A percentile compares a stretch with the other conserved stretches of the same genome.
Conservation (phyloP, 371 early-diverging fungal genomes). For the Mucor ambiguus region DNA sequence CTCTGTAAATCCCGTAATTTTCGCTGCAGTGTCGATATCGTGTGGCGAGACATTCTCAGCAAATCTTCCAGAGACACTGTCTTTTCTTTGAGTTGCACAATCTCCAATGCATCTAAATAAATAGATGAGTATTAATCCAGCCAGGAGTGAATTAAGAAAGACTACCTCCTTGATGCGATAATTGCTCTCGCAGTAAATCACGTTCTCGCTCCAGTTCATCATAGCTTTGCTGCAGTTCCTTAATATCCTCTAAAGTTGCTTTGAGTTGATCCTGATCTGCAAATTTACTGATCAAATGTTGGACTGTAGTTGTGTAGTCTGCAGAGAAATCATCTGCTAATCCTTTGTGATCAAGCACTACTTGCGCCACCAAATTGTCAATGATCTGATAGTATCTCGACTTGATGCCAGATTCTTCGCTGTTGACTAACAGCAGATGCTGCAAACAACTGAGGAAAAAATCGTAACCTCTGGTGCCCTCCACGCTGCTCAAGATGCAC, state of each 20-base stretch:
- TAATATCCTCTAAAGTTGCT: constrained; percentile 67
- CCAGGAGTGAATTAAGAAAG: background rate
- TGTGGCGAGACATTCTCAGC: constrained; percentile 78
- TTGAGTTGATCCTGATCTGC: constrained; percentile 77
- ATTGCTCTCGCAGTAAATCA: constrained; percentile 53
- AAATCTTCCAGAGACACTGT: constrained; percentile 79
- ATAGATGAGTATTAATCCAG: background rate
- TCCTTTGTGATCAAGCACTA: constrained; percentile 81
- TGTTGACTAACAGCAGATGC: constrained; percentile 70
- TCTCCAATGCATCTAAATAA: constrained; percentile 28
- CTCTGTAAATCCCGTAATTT: constrained; percentile 69
- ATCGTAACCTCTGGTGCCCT: constrained; percentile 76
- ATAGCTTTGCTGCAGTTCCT: constrained; percentile 47
- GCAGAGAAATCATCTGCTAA: constrained; percentile 67
- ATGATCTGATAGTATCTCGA: constrained; percentile 81
- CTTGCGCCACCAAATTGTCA: constrained; percentile 78
- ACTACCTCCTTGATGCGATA: constrained; percentile 39
- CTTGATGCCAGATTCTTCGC: constrained; percentile 62
- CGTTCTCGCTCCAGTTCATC: constrained; percentile 41
- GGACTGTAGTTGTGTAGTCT: constrained; percentile 70
- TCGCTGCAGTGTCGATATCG: constrained; percentile 75
- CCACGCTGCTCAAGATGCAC: constrained; percentile 70
- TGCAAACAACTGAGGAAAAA: constrained; percentile 80
- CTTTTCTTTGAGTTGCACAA: constrained; percentile 65
- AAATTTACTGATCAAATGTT: constrained; percentile 76